Evolutionary conservation across 768 basidiomycete genomes (phyloP).

Genomic region (Russula brevipes): DNA sequence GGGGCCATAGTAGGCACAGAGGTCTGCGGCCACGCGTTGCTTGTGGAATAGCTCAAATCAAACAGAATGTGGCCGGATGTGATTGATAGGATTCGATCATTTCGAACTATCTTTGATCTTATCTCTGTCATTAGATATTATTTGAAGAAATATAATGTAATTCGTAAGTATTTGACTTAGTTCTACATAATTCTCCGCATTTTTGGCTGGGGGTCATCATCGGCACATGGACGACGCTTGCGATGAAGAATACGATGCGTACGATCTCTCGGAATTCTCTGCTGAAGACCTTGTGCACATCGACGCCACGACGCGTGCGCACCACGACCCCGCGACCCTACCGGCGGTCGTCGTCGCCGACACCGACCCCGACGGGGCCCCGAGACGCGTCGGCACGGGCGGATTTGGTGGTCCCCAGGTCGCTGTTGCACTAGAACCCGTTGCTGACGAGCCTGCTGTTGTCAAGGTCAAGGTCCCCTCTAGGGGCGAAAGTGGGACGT

Average conservation of each 20-base stretch:
- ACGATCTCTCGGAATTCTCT: slow-evolving; percentile 26
- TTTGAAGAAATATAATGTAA: too few species aligned
- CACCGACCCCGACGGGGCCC: not conserved
- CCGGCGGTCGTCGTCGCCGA: not conserved
- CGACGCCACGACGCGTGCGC: slow-evolving; percentile 13
- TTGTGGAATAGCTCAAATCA: too few species aligned
- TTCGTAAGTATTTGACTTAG: too few species aligned
- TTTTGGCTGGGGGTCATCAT: too few species aligned
- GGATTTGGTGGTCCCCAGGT: slow-evolving; percentile 22
- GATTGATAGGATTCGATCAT: too few species aligned
- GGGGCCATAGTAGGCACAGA: too few species aligned
- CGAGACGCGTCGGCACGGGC: not conserved
- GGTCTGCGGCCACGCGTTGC: too few species aligned
- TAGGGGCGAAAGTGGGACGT: not conserved
- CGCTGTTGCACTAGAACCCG: slow-evolving; percentile 12
- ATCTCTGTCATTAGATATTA: too few species aligned
- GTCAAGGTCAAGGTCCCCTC: slow-evolving; percentile 17
- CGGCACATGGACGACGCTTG: slow-evolving; percentile 3
- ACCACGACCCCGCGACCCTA: not conserved
- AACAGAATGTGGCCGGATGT: too few species aligned
- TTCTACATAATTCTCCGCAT: too few species aligned
- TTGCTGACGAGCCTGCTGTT: slow-evolving; percentile 18
- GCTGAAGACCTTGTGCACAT: slow-evolving; percentile 16
- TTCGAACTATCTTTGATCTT: too few species aligned
- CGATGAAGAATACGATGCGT: slow-evolving; percentile 25